Evolutionary conservation across 1,139 yeast species (phyloP), one percentile per base, ranked within the genome.

Genomic region (Keqinozyma sinolaborantium): DNA sequence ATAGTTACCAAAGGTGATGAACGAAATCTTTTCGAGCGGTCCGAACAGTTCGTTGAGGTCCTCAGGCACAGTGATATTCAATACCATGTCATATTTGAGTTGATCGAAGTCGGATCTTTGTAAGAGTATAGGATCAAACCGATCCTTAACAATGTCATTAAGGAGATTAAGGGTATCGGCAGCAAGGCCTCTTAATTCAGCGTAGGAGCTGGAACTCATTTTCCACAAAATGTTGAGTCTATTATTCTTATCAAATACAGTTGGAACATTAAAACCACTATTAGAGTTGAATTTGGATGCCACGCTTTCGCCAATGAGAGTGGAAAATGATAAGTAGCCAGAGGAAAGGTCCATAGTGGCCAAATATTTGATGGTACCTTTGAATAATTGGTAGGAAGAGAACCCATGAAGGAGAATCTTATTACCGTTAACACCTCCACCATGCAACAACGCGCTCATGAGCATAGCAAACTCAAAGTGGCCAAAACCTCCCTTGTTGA

Each of bases 371-470:
- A 92, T 70, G 2, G 87, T 78, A 50, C 95, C 96, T 55, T 86
- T 88, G 64, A 92, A 92, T 35, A 92, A 63, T 59, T 92, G 98
- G 53, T 88, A 92, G 18, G 95, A 83, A 3, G 96, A 86, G 54
- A 84, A 90, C 1, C 97, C 98, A 45, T 81, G 82, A 28, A 88
- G 58, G 36, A 92, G 65, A 20, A 87, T 80, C 48, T 79, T 82
- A 48, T 82, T 82, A 14, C 94, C 90, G 42, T 70, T 73, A 8
- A 66, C 56, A 31, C 95, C 94, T 46, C 96, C 96, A 45, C 97
- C 96, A 42, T 81, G 79, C 26, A 92, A 64, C 36, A 92, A 64
- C 2, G 88, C 83, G 27, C 95, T 81, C 80, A 87, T 77, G 30
- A 90, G 58, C 28, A 83, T 64, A 16, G 92, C 81, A 59, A 88